These are phyloP conservation scores for Pyrus hybrid DNA, from an alignment of 331 rosid species.

Conservation along the genomic window DNA sequence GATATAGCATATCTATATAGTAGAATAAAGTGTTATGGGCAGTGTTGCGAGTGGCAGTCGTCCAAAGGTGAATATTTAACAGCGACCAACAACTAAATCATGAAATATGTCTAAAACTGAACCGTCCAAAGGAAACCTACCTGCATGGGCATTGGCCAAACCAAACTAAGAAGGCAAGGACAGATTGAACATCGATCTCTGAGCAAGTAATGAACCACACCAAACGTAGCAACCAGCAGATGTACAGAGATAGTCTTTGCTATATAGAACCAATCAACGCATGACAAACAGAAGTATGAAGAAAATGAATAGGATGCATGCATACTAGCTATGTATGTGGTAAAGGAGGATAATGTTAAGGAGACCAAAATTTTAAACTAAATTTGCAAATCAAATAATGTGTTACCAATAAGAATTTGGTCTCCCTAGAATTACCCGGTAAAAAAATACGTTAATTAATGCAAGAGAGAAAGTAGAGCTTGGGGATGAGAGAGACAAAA, in stretches of 20 bases:
- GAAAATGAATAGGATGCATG: background rate
- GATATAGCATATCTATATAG: background rate
- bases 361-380: too few species aligned
- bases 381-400: too few species aligned
- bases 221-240: background rate
- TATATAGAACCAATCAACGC: background rate
- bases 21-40: background rate
- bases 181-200: background rate
- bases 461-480: too few species aligned
- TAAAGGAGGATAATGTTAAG: too few species aligned
- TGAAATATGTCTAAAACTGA: background rate
- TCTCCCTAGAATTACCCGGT: accelerated
- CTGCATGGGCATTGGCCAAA: background rate
- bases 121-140: background rate
- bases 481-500: too few species aligned
- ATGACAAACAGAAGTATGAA: background rate
- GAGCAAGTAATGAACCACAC: background rate
- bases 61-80: background rate
- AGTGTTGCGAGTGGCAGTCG: background rate
- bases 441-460: too few species aligned
- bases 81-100: background rate
- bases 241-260: background rate
- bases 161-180: background rate
- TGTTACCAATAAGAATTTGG: too few species aligned
- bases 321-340: background rate